Base-by-base conservation (phyloP, 257 asterid genomes). In the Echium plantagineum region DNA sequence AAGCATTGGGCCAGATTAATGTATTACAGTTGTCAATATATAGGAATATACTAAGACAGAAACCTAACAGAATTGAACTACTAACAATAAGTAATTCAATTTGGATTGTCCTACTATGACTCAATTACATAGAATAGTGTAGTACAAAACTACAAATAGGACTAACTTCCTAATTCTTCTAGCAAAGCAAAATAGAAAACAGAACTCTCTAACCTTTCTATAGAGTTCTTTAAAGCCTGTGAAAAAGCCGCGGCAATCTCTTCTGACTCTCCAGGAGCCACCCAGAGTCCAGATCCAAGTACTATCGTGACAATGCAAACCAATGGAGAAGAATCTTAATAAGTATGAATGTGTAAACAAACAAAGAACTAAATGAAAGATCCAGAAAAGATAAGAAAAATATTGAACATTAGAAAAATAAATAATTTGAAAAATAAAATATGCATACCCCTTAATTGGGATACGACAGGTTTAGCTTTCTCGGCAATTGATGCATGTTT, bases 241-340 rank as follows among this genome's bases (percentile, higher is more conserved):
- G 97, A 84, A 61, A 93, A 72, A 60, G 98, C 97, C 72, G 87
- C 80, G 46, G 94, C 86, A 76, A 93, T 89, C 84, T 89, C 98
- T 80, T 93, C 97, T 10, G 98, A 86, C 72, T 93, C 98, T 49
- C 98, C 98, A 57, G 98, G 98, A 63, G 98, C 89, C 76, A 93
- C 83, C 97, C 98, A 93, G 66, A 89, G 84, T 76, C 97, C 98
- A 71, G 95, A 89, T 63, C 96, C 94, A 62, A 89, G 83, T 66
- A 81, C 98, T 93, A 74, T 57, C 55, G 64, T 47, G 30, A 68
- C 54, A 64, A 69, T 60, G 63, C 28, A 69, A 21, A 66, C 53
- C 35, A 47, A 35, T 63, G 5, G 28, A 5, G 18, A 6, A 51
- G n/a, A 63, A 61, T 21, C 22, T 52, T 21, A 72, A 58, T 48